Base-by-base conservation (phyloP, 139 green algal genomes). In the Limnomonas spitsbergensis region DNA sequence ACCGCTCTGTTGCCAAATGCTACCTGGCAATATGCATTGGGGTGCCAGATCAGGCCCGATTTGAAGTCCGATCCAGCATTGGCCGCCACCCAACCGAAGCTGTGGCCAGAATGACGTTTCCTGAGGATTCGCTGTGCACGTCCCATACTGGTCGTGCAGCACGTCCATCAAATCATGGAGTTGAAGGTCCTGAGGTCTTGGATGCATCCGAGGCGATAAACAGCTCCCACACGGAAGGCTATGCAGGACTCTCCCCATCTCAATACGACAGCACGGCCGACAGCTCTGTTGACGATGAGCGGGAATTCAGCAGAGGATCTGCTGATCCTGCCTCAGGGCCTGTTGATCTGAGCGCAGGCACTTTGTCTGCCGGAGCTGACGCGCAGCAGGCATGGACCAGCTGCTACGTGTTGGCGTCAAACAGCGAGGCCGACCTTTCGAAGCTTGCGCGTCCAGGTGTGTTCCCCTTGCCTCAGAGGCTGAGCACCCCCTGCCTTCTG, bases 1-100 rank as follows among this genome's bases (percentile, higher is more conserved):
- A 83, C n/a, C 83, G 86, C 34, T 80, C 31, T 0, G 81, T 89
- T 7, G 42, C 56, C n/a, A 97, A 97, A 80, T 53, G 73, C n/a
- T 97, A 97, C 70, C 38, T 94, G 4, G 92, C 92, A 1, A 73
- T 94, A 26, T 77, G 69, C 0, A 54, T 92, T 27, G 92, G 92
- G 2, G 77, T 81, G 1, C 90, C 84, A 27, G 0, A 38, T 26
- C 36, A 70, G 38, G 26, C 4, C 0, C 32, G 7, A 0, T 93
- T 91, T 54, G 54, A 53, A 3, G 88, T 94, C 27, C 82, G 94
- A 24, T 85, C 82, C 0, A 82, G 86, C 1, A 93, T 96, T 26
- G 90, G 78, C 26, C 73, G 78, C 0, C 88, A 94, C 76, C 81
- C 85, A 0, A 38, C 24, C 4, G 76, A 89, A 3, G 76, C 83